Percentiles rank a stretch among this genome's conserved stretches.
phyloP scores from a whole-genome alignment of 179 eudicot genomes.

The Gypsophila paniculata region DNA sequence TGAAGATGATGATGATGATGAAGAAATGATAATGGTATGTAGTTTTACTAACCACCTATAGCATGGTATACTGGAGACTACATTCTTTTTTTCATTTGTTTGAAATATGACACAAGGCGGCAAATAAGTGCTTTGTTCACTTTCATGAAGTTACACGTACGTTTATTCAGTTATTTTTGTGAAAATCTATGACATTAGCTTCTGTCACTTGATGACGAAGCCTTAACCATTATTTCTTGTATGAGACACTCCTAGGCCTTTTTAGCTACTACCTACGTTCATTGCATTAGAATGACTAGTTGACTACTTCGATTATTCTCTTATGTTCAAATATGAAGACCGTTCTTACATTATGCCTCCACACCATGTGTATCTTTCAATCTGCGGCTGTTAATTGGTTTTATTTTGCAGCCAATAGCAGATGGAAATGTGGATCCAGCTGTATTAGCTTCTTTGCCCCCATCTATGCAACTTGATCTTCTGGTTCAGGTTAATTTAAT shows the following conservation, averaged over 20 bases:
- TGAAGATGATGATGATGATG: slow-evolving; percentile 62
- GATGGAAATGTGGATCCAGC: slow-evolving; percentile 80
- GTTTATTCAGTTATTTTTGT: not conserved
- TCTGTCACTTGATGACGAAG: not conserved
- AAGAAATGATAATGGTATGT: slow-evolving; percentile 83
- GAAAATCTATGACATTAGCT: not conserved
- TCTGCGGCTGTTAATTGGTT: slow-evolving; percentile 1
- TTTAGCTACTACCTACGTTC: no score
- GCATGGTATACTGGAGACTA: not conserved
- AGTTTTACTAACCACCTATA: not conserved
- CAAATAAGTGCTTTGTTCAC: slow-evolving; percentile 4
- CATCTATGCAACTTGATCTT: slow-evolving; percentile 98
- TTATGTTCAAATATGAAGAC: no score
- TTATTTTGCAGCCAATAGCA: slow-evolving; percentile 65
- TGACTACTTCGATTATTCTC: no score
- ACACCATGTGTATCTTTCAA: not conserved
- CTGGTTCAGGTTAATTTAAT: slow-evolving; percentile 65
- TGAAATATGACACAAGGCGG: no score
- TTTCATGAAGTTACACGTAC: slow-evolving; percentile 7
- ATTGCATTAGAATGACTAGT: not conserved
- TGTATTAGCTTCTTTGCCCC: slow-evolving; percentile 91
- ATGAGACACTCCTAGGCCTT: not conserved
- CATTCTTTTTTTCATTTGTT: not conserved
- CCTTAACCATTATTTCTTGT: not conserved
- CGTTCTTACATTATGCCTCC: no score